Evolutionary conservation across 2,329 filamentous ascomycete species (phyloP).

Genomic region (Epichloe amarillans): DNA sequence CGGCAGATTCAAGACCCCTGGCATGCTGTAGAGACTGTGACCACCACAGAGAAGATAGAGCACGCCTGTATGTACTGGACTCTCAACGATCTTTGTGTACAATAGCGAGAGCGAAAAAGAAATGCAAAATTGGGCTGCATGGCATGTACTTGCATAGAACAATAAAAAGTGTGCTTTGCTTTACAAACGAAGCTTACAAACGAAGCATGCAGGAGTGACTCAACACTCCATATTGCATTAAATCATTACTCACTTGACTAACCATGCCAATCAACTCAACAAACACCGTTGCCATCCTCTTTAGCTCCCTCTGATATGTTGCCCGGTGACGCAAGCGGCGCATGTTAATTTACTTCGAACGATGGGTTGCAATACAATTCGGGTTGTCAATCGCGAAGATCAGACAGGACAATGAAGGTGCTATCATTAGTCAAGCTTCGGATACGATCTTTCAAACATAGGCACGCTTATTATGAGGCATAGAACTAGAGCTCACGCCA

Average conservation of each 20-base stretch:
- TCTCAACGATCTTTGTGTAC: background rate
- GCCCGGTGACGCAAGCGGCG: too few species aligned
- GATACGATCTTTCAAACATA: too few species aligned
- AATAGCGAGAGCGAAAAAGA: background rate
- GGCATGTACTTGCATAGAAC: background rate
- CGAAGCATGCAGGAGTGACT: background rate
- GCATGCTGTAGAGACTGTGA: conserved; percentile 7
- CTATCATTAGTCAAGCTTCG: fast-evolving
- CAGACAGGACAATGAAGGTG: too few species aligned
- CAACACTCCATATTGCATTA: background rate
- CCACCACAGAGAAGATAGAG: background rate
- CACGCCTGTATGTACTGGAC: background rate
- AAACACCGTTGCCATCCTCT: background rate
- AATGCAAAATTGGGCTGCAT: background rate
- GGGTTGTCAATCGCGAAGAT: too few species aligned
- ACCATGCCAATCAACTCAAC: too few species aligned
- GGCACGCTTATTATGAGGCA: too few species aligned
- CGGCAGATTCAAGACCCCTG: conserved; percentile 28
- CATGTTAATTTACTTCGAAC: too few species aligned
- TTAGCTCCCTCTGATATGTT: background rate
- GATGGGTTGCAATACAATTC: too few species aligned
- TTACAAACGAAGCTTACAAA: background rate
- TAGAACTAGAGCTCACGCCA: too few species aligned
- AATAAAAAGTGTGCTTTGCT: background rate
- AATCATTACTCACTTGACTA: too few species aligned